Conservation (phyloP, 352 stramenopile genomes). For the Globisporangium abappressorium region DNA sequence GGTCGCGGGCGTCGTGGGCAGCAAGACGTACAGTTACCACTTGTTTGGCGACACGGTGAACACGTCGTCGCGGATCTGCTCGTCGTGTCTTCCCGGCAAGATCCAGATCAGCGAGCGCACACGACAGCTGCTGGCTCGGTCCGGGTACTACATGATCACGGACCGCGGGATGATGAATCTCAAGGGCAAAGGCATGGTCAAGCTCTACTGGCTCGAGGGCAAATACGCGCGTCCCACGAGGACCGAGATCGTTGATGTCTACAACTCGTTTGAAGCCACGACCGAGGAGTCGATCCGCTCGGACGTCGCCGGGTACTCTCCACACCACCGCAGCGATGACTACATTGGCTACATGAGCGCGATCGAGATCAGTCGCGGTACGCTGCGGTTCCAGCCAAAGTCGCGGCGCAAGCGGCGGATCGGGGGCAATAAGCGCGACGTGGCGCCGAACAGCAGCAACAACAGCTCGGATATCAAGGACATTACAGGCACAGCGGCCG, state of each 20-base stretch:
- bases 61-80: constrained; percentile 78
- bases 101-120: constrained; percentile 70
- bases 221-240: constrained; percentile 30
- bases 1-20: constrained; percentile 79
- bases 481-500: constrained; percentile 34
- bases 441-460: not conserved
- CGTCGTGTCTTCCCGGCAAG: constrained; percentile 51
- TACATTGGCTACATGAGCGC: constrained; percentile 62
- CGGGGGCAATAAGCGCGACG: constrained; percentile 3
- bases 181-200: constrained; percentile 70
- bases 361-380: constrained; percentile 49
- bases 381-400: constrained; percentile 52
- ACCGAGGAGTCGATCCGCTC: constrained; percentile 55
- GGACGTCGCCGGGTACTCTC: constrained; percentile 30
- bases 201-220: constrained; percentile 65
- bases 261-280: constrained; percentile 32
- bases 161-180: constrained; percentile 68
- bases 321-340: constrained; percentile 51
- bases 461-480: constrained; percentile 31
- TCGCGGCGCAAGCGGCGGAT: constrained; percentile 2
- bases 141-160: constrained; percentile 46
- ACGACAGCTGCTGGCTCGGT: constrained; percentile 43
- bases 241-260: constrained; percentile 29
- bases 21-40: constrained; percentile 81
- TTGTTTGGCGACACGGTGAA: constrained; percentile 86